Conservation (phyloP, 805 yeast species). For the Nakazawaea wyomingensis region DNA sequence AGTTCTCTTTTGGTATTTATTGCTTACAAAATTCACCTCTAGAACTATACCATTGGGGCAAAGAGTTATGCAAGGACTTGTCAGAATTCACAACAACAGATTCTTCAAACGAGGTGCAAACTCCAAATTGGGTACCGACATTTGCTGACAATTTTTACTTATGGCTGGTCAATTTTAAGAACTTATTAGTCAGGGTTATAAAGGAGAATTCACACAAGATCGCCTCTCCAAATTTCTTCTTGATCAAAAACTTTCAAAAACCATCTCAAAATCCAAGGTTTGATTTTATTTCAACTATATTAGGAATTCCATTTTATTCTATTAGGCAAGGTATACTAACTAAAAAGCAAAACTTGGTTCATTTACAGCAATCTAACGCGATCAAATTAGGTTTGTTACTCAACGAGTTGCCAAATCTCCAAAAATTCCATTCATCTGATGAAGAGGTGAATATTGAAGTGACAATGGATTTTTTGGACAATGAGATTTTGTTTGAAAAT, state of each 20-base stretch:
- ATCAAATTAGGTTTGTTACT: conserved; percentile 31
- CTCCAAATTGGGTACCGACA: conserved; percentile 22
- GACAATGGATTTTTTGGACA: conserved; percentile 2
- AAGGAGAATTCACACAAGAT: neutral
- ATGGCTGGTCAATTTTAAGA: neutral
- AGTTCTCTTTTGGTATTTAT: conserved; percentile 28
- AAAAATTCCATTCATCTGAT: conserved; percentile 9
- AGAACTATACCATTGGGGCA: conserved; percentile 16
- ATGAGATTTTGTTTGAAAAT: neutral
- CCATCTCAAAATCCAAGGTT: conserved; percentile 3
- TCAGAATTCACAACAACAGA: conserved; percentile 15
- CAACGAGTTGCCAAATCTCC: conserved; percentile 25
- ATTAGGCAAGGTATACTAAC: conserved; percentile 23
- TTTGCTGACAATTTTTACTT: neutral
- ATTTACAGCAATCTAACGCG: conserved; percentile 26
- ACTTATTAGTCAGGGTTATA: neutral
- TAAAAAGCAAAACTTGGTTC: conserved; percentile 19
- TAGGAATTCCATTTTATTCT: conserved; percentile 33
- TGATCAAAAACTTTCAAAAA: conserved; percentile 17
- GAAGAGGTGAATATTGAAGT: neutral
- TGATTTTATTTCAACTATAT: conserved; percentile 23
- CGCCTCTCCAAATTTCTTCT: conserved; percentile 23
- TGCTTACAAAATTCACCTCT: conserved; percentile 35
- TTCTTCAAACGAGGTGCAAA: conserved; percentile 15
- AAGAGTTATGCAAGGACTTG: conserved; percentile 23